Base-by-base conservation (phyloP, 1,139 yeast genomes). In the Lodderomyces oxycetoniae region DNA sequence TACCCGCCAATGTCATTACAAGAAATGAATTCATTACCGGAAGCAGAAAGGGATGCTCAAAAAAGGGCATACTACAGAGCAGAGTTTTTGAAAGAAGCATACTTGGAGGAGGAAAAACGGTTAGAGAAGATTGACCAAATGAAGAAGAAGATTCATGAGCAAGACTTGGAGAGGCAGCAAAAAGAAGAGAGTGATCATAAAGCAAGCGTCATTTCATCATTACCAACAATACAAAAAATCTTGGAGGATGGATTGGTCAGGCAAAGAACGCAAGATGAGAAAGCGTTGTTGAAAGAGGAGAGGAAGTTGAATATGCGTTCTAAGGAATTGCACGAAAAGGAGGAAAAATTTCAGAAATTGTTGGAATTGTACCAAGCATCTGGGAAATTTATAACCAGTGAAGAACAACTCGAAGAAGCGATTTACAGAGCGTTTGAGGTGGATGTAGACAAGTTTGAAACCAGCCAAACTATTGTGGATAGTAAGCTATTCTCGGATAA, bases 141-240 rank as follows among this genome's bases (percentile, higher is more conserved):
- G 53, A 55, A 53, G 57, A 59, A 40, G 11, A 45, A 44, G 35
- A 48, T 38, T 13, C 34, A 32, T 28, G 32, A 35, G 23, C 20
- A 28, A n/a, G 27, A 56, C 41, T 47, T 54, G 36, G 49, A 52
- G 40, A 49, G 48, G 39, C 52, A 55, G 39, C 56, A 50, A 48
- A 56, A 52, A 34, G 48, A 44, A 31, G 57, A 55, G 42, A 58
- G 47, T 33, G 40, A 43, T 25, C 48, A 59, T 37, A 49, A 55
- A 35, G 59, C 59, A 44, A 71, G 79, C 30, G 62, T 63, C 47
- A 71, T 82, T 48, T 84, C 95, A 2, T 85, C 95, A 2, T 67
- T 86, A 35, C 96, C 96, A 30, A 84, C 95, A 2, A 67, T 88
- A 43, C 89, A 83, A 48, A 68, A 75, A 28, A 69, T 81, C 44